Evolutionary conservation across 768 basidiomycete genomes (phyloP).

Genomic region (Lactifluus rugatus): DNA sequence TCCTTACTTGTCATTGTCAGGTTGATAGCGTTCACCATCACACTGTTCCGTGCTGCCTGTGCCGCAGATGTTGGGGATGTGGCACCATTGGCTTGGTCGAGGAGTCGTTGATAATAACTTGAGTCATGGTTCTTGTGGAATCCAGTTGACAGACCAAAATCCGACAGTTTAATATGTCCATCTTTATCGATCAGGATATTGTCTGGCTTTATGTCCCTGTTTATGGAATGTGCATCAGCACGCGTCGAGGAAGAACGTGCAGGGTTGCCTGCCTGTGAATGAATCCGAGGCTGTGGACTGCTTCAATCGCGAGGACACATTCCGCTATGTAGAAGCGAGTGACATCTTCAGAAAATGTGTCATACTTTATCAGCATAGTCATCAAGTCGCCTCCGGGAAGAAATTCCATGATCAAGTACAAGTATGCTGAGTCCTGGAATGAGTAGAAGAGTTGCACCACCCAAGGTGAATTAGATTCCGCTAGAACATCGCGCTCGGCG

Average conservation of each 20-base stretch:
- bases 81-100: slow-evolving; percentile 55
- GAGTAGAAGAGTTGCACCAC: slow-evolving; percentile 96
- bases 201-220: slow-evolving; percentile 97
- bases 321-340: slow-evolving; percentile 99
- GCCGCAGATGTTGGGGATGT: slow-evolving; percentile 33
- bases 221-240: slow-evolving; percentile 7
- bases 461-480: slow-evolving; percentile 92
- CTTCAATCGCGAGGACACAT: slow-evolving; percentile 94
- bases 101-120: slow-evolving; percentile 82
- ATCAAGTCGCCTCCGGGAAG: slow-evolving; percentile 96
- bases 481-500: slow-evolving; percentile 93
- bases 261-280: slow-evolving; percentile 72
- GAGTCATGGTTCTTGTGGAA: slow-evolving; percentile 98
- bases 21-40: slow-evolving; percentile 96
- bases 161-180: slow-evolving; percentile 95
- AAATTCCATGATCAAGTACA: slow-evolving; percentile 99
- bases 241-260: neutral
- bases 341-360: slow-evolving; percentile 97
- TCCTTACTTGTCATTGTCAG: slow-evolving; percentile 91
- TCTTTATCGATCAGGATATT: slow-evolving; percentile 98
- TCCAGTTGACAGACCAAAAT: slow-evolving; percentile 98
- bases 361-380: slow-evolving; percentile 99
- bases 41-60: slow-evolving; percentile 75
- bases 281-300: slow-evolving; percentile 93
- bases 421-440: slow-evolving; percentile 88